Conservation (phyloP, 768 basidiomycete genomes). For the Naematelia aurantialba region DNA sequence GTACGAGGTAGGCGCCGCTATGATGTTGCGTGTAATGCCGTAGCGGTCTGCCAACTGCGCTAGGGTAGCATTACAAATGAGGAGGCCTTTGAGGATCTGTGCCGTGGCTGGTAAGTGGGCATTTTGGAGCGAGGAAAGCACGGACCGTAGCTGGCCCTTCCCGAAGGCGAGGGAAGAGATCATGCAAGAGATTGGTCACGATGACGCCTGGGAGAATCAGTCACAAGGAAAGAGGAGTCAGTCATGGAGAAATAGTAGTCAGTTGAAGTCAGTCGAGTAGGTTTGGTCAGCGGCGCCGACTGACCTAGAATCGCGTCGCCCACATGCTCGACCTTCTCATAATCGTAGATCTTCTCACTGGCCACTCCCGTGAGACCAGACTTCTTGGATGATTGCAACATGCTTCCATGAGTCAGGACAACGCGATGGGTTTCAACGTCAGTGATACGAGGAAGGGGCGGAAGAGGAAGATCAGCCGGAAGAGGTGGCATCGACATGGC, state of each 20-base stretch:
- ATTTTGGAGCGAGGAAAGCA: neutral
- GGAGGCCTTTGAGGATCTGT: slow-evolving; percentile 27
- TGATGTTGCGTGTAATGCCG: slow-evolving; percentile 21
- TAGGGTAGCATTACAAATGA: slow-evolving; percentile 30
- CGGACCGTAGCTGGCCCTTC: slow-evolving; percentile 34
- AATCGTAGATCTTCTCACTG: slow-evolving; percentile 13
- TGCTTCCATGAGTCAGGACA: slow-evolving; percentile 22
- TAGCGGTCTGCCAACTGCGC: slow-evolving; percentile 30
- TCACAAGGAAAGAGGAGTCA: neutral
- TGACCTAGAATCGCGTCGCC: slow-evolving; percentile 38
- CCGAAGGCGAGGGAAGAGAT: slow-evolving; percentile 28
- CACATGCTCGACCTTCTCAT: slow-evolving; percentile 43
- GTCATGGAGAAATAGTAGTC: too few relatives aligned
- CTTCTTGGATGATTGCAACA: neutral
- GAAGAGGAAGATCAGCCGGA: slow-evolving; percentile 12
- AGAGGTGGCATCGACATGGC: slow-evolving; percentile 9
- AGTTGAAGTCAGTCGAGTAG: neutral
- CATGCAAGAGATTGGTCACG: slow-evolving; percentile 27
- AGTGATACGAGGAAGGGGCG: slow-evolving; percentile 27
- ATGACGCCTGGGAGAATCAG: slow-evolving; percentile 17
- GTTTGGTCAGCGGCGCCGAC: slow-evolving; percentile 4
- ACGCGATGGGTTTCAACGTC: slow-evolving; percentile 11
- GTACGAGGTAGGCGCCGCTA: slow-evolving; percentile 6
- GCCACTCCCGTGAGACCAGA: neutral
- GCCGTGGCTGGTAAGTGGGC: neutral